phyloP scores from a whole-genome alignment of 2,329 filamentous ascomycete species.

The Xylariaceae sp. region DNA sequence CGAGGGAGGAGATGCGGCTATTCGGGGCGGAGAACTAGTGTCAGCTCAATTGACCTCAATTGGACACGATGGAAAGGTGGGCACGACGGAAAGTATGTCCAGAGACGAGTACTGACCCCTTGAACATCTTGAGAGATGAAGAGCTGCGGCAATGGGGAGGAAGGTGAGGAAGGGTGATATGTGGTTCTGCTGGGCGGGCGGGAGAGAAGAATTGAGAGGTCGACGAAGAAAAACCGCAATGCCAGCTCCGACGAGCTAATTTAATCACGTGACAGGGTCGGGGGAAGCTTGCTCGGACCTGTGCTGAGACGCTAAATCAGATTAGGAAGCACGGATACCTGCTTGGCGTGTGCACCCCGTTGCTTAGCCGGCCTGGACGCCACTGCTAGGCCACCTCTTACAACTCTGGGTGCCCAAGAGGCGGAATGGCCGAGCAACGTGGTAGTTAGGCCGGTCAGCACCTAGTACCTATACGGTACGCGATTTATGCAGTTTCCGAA shows the following conservation, averaged over 20 bases:
- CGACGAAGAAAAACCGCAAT: conserved; percentile 27
- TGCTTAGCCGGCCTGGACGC: neutral
- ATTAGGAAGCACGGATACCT: conserved; percentile 1
- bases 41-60: conserved; percentile 53
- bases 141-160: conserved; percentile 59
- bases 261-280: conserved; percentile 20
- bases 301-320: conserved; percentile 7
- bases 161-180: conserved; percentile 51
- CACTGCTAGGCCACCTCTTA: too few relatives aligned
- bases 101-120: conserved; percentile 60
- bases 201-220: conserved; percentile 25
- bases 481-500: too few relatives aligned
- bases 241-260: conserved; percentile 21
- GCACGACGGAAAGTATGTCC: conserved; percentile 29
- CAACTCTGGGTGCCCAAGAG: too few relatives aligned
- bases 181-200: conserved; percentile 33
- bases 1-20: conserved; percentile 64
- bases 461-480: too few relatives aligned
- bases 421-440: too few relatives aligned
- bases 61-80: conserved; percentile 44
- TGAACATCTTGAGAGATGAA: conserved; percentile 75
- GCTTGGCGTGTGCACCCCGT: neutral
- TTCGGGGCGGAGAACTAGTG: conserved; percentile 33
- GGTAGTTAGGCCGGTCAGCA: too few relatives aligned
- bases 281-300: conserved; percentile 7